These are phyloP conservation scores for Trametes villosa DNA, from an alignment of 768 basidiomycete genomes.

Conservation along the genomic window DNA sequence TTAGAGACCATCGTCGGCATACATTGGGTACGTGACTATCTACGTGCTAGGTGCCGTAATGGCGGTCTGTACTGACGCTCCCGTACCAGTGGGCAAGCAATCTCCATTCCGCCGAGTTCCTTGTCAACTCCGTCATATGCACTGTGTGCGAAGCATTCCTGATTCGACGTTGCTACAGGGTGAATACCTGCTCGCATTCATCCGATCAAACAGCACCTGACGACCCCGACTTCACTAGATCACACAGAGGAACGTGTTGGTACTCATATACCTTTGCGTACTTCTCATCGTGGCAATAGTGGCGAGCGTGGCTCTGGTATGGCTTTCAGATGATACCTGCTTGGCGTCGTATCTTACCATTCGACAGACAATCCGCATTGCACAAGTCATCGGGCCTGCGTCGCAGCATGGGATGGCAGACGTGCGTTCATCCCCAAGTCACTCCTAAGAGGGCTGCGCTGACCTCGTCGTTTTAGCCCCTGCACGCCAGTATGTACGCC, in stretches of 20 bases:
- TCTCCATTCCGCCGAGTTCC: constrained; percentile 50
- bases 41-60: background rate
- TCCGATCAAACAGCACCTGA: too few relatives aligned
- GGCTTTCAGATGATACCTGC: background rate
- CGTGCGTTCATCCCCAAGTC: background rate
- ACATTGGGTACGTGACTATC: constrained; percentile 25
- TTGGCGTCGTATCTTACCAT: background rate
- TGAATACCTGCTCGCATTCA: too few relatives aligned
- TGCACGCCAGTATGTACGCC: constrained; percentile 24
- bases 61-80: background rate
- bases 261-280: constrained; percentile 39
- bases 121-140: constrained; percentile 52
- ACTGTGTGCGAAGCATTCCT: constrained; percentile 53
- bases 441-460: too few relatives aligned
- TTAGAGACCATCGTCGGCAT: constrained; percentile 25
- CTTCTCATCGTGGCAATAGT: constrained; percentile 41
- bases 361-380: constrained; percentile 18
- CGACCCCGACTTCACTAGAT: too few relatives aligned
- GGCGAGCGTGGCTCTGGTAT: constrained; percentile 47
- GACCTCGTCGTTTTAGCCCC: constrained; percentile 8
- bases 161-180: constrained; percentile 57
- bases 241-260: constrained; percentile 43
- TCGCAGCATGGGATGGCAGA: constrained; percentile 7
- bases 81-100: constrained; percentile 36
- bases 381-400: constrained; percentile 4